A percentile compares a stretch with the other conserved stretches of the same genome.
Evolutionary conservation across 129 eudicot genomes (phyloP).

Genomic region (Escallonia herrerae): DNA sequence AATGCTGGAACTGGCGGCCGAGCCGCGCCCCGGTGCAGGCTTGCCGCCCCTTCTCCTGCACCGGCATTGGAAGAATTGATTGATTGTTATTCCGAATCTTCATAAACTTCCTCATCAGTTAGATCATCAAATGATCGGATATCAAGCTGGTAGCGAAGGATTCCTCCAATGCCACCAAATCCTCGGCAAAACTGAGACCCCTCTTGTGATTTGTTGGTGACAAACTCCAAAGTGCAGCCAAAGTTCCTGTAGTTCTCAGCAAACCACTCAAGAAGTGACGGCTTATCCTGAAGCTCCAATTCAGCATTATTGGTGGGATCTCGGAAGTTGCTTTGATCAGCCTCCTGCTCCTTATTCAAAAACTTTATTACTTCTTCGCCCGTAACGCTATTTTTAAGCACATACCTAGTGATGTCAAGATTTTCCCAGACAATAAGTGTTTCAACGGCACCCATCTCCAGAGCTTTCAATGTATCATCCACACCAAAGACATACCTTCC

Average conservation of each 20-base stretch:
- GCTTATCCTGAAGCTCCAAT: conserved; percentile 29
- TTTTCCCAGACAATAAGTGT: conserved; percentile 39
- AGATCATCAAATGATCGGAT: conserved; percentile 27
- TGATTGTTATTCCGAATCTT: conserved; percentile 38
- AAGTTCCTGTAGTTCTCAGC: conserved; percentile 26
- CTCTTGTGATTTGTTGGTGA: conserved; percentile 36
- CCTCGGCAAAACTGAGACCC: conserved; percentile 40
- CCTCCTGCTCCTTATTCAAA: conserved; percentile 31
- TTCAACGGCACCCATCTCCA: conserved; percentile 48
- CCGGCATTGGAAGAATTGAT: conserved; percentile 12
- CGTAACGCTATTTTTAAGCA: conserved; percentile 15
- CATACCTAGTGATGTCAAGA: conserved; percentile 24
- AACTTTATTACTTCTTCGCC: conserved; percentile 26
- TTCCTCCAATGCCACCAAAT: conserved; percentile 40
- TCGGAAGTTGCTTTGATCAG: conserved; percentile 27
- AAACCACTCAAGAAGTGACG: conserved; percentile 32
- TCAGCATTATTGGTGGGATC: conserved; percentile 25
- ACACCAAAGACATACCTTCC: conserved; percentile 30
- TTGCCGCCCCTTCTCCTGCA: conserved; percentile 18
- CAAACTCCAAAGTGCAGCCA: conserved; percentile 38
- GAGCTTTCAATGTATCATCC: conserved; percentile 34
- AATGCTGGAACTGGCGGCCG: too few species aligned
- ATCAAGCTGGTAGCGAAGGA: conserved; percentile 39
- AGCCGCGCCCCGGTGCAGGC: conserved; percentile 18
- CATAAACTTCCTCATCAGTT: conserved; percentile 30